Conservation (phyloP, 2,329 filamentous ascomycete genomes). For the Colletotrichum sp. region DNA sequence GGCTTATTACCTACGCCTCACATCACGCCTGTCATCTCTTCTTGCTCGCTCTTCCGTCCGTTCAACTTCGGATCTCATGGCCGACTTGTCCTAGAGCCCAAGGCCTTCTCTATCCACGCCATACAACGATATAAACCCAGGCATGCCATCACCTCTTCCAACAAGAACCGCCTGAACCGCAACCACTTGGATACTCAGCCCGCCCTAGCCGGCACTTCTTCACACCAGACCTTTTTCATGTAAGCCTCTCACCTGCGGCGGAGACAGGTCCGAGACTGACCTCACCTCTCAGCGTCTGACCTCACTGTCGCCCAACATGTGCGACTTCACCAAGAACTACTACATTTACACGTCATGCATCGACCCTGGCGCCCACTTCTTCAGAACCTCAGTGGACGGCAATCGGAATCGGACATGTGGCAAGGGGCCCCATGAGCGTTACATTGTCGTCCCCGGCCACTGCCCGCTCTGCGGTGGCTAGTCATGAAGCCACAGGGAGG, state of each 20-base stretch:
- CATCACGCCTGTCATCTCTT: conserved; percentile 12
- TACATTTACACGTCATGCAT: conserved; percentile 77
- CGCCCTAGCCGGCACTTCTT: neutral
- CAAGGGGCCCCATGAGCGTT: conserved; percentile 73
- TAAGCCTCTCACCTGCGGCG: neutral
- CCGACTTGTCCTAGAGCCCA: neutral
- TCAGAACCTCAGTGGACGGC: conserved; percentile 72
- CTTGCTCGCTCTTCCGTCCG: conserved; percentile 1
- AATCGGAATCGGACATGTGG: conserved; percentile 63
- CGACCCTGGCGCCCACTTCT: conserved; percentile 74
- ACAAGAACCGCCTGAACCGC: neutral
- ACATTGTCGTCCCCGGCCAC: conserved; percentile 71
- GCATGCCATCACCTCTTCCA: neutral
- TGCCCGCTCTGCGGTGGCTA: conserved; percentile 52
- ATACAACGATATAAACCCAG: neutral
- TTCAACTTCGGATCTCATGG: neutral
- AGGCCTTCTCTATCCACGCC: neutral
- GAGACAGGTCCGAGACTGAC: neutral
- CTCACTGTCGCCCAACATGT: conserved; percentile 46
- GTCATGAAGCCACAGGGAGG: neutral
- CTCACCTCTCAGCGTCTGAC: neutral
- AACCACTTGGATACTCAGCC: neutral
- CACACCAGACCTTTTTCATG: neutral
- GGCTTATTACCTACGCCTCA: neutral
- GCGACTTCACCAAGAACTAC: conserved; percentile 75